These are phyloP conservation scores for Fraxinus ornus DNA, from an alignment of 305 asterid genomes.

Conservation along the genomic window DNA sequence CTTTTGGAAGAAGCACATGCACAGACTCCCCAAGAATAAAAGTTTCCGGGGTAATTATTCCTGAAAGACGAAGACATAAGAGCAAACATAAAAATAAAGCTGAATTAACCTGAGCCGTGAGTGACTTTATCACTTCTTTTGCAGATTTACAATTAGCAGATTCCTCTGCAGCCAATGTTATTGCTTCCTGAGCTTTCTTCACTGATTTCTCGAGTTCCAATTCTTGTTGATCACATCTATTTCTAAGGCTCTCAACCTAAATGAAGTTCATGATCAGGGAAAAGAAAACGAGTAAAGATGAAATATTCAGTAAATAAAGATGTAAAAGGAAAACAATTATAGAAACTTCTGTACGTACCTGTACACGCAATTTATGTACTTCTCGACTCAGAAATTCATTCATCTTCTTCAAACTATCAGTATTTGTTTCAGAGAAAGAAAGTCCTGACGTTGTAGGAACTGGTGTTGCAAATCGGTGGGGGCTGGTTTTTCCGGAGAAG, in stretches of 20 bases:
- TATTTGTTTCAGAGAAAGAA: conserved; percentile 69
- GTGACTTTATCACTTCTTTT: conserved; percentile 90
- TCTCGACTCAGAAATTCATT: conserved; percentile 83
- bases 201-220: conserved; percentile 64
- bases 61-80: not conserved
- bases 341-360: conserved; percentile 41
- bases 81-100: conserved; percentile 9
- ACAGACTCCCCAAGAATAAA: not conserved
- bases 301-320: not conserved
- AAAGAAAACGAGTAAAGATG: conserved; percentile 4
- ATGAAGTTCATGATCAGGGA: conserved; percentile 10
- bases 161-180: conserved; percentile 80
- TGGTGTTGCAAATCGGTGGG: conserved; percentile 88
- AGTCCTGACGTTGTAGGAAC: conserved; percentile 83
- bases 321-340: not conserved
- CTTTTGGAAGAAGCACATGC: not conserved
- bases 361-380: conserved; percentile 73
- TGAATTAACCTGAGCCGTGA: conserved; percentile 73
- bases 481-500: conserved; percentile 82
- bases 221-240: conserved; percentile 72
- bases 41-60: not conserved
- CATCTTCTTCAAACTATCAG: conserved; percentile 82
- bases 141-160: conserved; percentile 92
- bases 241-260: conserved; percentile 64
- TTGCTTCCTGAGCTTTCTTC: conserved; percentile 79